These are phyloP conservation scores for Lasiodiplodia hormozganensis DNA, from an alignment of 2,329 filamentous ascomycete genomes.

Conservation along the genomic window DNA sequence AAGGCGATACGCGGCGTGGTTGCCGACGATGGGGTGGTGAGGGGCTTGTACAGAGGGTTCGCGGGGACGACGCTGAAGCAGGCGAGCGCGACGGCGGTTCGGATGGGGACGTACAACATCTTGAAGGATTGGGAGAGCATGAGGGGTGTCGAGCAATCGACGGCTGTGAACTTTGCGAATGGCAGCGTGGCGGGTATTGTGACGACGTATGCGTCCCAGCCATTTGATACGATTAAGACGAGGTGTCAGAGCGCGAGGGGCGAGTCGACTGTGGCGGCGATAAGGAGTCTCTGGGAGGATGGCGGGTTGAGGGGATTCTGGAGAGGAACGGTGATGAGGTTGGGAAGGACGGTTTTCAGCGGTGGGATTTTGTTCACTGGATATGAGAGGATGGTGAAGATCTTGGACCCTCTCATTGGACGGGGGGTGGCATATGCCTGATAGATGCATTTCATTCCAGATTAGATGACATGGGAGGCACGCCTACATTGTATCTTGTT, in stretches of 20 bases:
- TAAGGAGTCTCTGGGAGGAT: slow-evolving; percentile 61
- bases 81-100: slow-evolving; percentile 66
- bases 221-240: slow-evolving; percentile 71
- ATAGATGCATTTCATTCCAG: background rate
- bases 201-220: slow-evolving; percentile 66
- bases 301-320: slow-evolving; percentile 68
- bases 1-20: slow-evolving; percentile 61
- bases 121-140: slow-evolving; percentile 65
- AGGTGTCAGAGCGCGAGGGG: slow-evolving; percentile 66
- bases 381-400: slow-evolving; percentile 5
- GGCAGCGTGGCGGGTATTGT: slow-evolving; percentile 67
- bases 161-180: slow-evolving; percentile 65
- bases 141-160: slow-evolving; percentile 57
- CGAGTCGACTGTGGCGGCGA: slow-evolving; percentile 63
- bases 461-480: background rate
- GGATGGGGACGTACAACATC: slow-evolving; percentile 69
- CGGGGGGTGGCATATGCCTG: background rate
- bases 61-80: slow-evolving; percentile 68
- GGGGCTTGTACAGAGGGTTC: slow-evolving; percentile 64
- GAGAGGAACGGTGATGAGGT: slow-evolving; percentile 72
- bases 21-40: slow-evolving; percentile 59
- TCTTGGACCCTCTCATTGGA: slow-evolving; percentile 21
- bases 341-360: slow-evolving; percentile 68
- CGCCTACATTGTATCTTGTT: background rate
- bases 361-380: slow-evolving; percentile 54